Evolutionary conservation across 345 rosid genomes (phyloP).

Genomic region (Eucalyptus camaldulensis): DNA sequence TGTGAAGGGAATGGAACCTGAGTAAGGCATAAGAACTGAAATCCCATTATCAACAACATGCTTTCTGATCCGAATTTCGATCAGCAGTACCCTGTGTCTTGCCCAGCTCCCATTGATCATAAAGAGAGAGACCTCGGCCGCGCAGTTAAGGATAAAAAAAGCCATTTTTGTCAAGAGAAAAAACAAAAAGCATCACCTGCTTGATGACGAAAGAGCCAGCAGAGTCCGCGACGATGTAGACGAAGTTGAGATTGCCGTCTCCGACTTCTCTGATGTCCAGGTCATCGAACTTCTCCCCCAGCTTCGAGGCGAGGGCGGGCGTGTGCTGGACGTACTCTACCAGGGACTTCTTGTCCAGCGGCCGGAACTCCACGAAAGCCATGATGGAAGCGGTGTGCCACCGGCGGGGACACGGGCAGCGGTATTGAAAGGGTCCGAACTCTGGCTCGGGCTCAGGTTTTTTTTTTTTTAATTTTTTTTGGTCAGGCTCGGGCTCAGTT

Average conservation of each 20-base stretch:
- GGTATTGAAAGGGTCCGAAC: background rate
- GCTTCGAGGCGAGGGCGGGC: constrained; percentile 55
- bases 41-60: background rate
- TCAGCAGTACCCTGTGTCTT: background rate
- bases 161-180: background rate
- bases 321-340: constrained; percentile 67
- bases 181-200: constrained; percentile 32
- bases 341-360: constrained; percentile 62
- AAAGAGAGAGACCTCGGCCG: background rate
- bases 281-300: constrained; percentile 43
- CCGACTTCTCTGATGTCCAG: constrained; percentile 82
- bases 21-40: background rate
- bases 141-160: background rate
- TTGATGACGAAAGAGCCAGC: constrained; percentile 78
- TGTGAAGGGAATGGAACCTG: too few relatives aligned
- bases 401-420: background rate
- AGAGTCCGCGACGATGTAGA: constrained; percentile 52
- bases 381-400: constrained; percentile 11
- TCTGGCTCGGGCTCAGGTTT: background rate
- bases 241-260: constrained; percentile 93
- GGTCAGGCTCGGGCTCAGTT: background rate
- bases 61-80: background rate
- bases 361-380: constrained; percentile 56
- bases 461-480: too few relatives aligned
- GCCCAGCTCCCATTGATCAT: background rate